A percentile compares a stretch with the other conserved stretches of the same genome.
These are phyloP conservation scores for Corylus heterophylla DNA, from an alignment of 306 rosid genomes.

Conservation along the genomic window DNA sequence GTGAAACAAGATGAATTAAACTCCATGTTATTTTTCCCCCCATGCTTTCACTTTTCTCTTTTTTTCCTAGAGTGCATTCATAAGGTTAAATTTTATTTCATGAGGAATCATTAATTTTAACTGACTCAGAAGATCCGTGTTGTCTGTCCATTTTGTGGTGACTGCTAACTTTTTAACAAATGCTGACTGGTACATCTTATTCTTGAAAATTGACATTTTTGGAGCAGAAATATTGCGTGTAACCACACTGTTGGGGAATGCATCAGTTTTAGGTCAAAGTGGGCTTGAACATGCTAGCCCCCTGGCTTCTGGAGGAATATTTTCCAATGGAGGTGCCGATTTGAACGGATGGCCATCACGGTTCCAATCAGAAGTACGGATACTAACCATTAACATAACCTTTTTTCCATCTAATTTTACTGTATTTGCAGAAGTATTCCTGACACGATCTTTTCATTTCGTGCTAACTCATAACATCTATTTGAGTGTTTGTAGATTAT, in stretches of 20 bases:
- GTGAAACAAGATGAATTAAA: slow-evolving; percentile 25
- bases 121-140: slow-evolving; percentile 81
- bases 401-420: slow-evolving; percentile 84
- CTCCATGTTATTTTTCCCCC: slow-evolving; percentile 31
- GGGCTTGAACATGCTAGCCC: slow-evolving; percentile 99
- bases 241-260: slow-evolving; percentile 99
- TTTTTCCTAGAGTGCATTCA: slow-evolving; percentile 30
- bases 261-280: slow-evolving; percentile 99
- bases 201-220: slow-evolving; percentile 99
- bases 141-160: slow-evolving; percentile 84
- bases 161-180: slow-evolving; percentile 94
- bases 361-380: slow-evolving; percentile 99
- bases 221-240: slow-evolving; percentile 99
- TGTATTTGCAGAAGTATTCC: slow-evolving; percentile 70
- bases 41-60: slow-evolving; percentile 7
- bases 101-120: slow-evolving; percentile 55
- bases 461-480: slow-evolving; percentile 67
- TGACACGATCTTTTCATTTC: slow-evolving; percentile 65
- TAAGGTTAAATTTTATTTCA: slow-evolving; percentile 42
- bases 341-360: slow-evolving; percentile 92
- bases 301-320: slow-evolving; percentile 97
- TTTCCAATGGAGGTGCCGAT: slow-evolving; percentile 90
- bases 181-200: slow-evolving; percentile 99
- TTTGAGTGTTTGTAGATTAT: slow-evolving; percentile 55
- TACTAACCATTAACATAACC: slow-evolving; percentile 99